These are phyloP conservation scores for Truncatella angustata DNA, from an alignment of 2,329 filamentous ascomycete genomes.

Conservation along the genomic window DNA sequence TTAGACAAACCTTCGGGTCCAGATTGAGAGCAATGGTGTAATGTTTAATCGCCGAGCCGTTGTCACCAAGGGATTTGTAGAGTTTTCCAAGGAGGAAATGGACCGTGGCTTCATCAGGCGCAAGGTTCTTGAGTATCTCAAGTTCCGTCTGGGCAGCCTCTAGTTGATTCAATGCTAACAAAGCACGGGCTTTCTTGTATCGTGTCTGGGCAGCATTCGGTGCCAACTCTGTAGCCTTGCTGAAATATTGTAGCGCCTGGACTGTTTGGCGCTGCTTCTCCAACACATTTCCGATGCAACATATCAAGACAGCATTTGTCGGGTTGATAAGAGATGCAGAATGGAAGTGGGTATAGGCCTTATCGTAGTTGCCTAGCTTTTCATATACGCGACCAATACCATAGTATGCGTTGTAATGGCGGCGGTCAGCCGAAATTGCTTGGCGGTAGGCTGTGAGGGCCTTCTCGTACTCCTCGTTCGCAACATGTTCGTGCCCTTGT, in stretches of 20 bases:
- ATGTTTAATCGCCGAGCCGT: slow-evolving; percentile 80
- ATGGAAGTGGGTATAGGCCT: slow-evolving; percentile 88
- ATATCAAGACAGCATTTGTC: slow-evolving; percentile 87
- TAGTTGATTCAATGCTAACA: slow-evolving; percentile 72
- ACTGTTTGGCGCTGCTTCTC: slow-evolving; percentile 84
- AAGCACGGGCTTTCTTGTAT: slow-evolving; percentile 87
- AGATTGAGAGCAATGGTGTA: slow-evolving; percentile 94
- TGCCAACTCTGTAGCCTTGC: slow-evolving; percentile 76
- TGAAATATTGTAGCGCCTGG: slow-evolving; percentile 78
- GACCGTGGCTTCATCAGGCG: slow-evolving; percentile 92
- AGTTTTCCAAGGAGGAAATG: slow-evolving; percentile 90
- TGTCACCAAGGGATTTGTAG: slow-evolving; percentile 71
- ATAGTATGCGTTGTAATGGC: slow-evolving; percentile 99
- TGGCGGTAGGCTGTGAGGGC: slow-evolving; percentile 83
- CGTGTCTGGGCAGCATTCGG: slow-evolving; percentile 79
- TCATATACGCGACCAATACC: slow-evolving; percentile 82
- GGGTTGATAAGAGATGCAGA: slow-evolving; percentile 88
- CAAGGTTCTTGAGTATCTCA: slow-evolving; percentile 83
- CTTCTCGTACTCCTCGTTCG: slow-evolving; percentile 97
- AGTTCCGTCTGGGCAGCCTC: slow-evolving; percentile 78
- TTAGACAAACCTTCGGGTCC: slow-evolving; percentile 78
- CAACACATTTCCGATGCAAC: slow-evolving; percentile 85
- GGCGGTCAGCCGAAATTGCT: slow-evolving; percentile 79
- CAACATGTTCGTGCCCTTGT: slow-evolving; percentile 92
- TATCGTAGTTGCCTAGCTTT: slow-evolving; percentile 85